These are phyloP conservation scores for Talaromyces rugulosus DNA, from an alignment of 2,329 filamentous ascomycete species.

Conservation along the genomic window DNA sequence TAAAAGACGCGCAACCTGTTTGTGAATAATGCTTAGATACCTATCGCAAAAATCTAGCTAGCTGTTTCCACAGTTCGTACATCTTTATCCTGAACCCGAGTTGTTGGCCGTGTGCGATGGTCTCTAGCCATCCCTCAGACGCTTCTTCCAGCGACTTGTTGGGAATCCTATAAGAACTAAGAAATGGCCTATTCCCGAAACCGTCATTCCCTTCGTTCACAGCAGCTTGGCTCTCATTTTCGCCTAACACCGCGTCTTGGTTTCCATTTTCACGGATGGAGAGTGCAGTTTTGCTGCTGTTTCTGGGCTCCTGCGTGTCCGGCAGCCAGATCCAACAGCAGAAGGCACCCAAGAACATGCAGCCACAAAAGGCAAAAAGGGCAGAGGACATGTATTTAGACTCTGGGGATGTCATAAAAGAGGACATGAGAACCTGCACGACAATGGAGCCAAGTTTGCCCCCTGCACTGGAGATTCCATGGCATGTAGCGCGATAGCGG, in stretches of 20 bases:
- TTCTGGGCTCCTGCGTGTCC: background rate
- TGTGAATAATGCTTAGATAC: background rate
- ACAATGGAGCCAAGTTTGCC: conserved; percentile 67
- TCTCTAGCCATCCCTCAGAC: background rate
- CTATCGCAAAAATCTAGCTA: background rate
- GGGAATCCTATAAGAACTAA: background rate
- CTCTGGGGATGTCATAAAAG: background rate
- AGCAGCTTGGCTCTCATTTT: background rate
- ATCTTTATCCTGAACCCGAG: background rate
- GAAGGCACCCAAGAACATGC: background rate
- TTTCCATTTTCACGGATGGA: background rate
- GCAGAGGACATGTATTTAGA: background rate
- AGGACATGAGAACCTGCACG: conserved; percentile 43
- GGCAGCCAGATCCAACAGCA: background rate
- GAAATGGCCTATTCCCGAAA: background rate
- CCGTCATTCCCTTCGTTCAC: too few relatives aligned
- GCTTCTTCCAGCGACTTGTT: background rate
- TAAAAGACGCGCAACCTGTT: background rate
- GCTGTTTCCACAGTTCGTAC: background rate
- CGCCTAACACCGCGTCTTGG: background rate
- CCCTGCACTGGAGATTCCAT: conserved; percentile 62
- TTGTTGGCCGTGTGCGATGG: background rate
- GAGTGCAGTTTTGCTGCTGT: background rate
- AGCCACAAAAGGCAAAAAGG: background rate
- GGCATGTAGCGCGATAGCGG: conserved; percentile 59